Percentiles rank a stretch among this genome's conserved stretches.
phyloP scores from a whole-genome alignment of 1,284 basidiomycete species.

The Sanguinoderma infundibulare region DNA sequence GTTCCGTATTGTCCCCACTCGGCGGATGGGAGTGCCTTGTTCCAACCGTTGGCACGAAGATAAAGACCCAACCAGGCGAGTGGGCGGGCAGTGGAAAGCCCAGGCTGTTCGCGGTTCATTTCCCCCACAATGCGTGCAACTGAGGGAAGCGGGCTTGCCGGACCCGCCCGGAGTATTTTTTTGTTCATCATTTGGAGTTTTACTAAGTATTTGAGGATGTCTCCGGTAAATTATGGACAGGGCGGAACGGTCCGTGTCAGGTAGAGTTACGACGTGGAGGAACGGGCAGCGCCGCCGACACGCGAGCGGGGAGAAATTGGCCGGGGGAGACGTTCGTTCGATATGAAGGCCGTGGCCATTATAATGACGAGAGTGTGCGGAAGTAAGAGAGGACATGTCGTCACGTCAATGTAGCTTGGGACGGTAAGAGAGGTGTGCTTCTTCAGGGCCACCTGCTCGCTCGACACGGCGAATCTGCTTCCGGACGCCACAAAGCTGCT shows the following conservation, averaged over 20 bases:
- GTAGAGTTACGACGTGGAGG: neutral
- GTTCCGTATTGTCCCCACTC: constrained; percentile 8
- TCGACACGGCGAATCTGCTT: constrained; percentile 14
- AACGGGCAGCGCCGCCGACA: neutral
- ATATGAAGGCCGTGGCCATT: neutral
- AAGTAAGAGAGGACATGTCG: neutral
- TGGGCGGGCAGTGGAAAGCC: neutral
- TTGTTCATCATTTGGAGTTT: constrained; percentile 1
- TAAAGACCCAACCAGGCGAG: neutral
- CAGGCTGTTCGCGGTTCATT: neutral
- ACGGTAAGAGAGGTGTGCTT: constrained; percentile 17
- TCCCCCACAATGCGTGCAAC: neutral
- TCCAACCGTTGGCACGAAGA: neutral
- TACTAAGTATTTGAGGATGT: neutral
- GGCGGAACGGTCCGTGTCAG: constrained; percentile 5
- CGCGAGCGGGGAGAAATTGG: neutral
- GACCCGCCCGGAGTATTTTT: neutral
- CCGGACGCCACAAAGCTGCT: constrained; percentile 34
- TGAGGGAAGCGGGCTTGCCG: neutral
- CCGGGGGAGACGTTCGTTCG: neutral
- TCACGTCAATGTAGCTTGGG: constrained; percentile 10
- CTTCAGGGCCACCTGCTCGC: constrained; percentile 4
- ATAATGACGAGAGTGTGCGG: neutral
- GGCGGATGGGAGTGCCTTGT: neutral
- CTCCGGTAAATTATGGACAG: constrained; percentile 1